Percentiles rank a stretch among this genome's conserved stretches.
phyloP scores from a whole-genome alignment of 768 basidiomycete species.

The Pilatotrama ljubarskyi region DNA sequence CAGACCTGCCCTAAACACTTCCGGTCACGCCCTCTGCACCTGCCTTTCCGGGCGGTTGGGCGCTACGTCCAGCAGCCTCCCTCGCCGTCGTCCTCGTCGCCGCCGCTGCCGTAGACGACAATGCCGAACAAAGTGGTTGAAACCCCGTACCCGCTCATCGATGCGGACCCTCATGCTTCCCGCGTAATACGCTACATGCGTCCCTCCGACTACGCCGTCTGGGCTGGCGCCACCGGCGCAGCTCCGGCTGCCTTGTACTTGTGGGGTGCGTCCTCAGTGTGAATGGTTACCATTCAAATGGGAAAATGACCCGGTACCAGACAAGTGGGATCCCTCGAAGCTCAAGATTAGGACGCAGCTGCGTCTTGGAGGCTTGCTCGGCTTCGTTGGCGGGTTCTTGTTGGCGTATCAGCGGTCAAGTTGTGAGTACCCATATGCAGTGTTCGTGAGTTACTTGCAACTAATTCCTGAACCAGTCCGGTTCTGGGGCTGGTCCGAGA shows the following conservation, averaged over 20 bases:
- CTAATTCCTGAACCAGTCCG: slow-evolving; percentile 50
- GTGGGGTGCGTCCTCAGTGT: slow-evolving; percentile 63
- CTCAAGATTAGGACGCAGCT: slow-evolving; percentile 41
- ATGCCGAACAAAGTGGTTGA: slow-evolving; percentile 56
- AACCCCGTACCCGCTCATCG: slow-evolving; percentile 88
- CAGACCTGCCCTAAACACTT: slow-evolving; percentile 17
- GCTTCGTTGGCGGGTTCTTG: slow-evolving; percentile 89
- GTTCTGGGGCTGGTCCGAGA: slow-evolving; percentile 96
- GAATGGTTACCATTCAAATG: neutral
- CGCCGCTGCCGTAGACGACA: slow-evolving; percentile 26
- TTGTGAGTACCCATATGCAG: slow-evolving; percentile 49
- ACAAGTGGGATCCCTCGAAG: slow-evolving; percentile 47
- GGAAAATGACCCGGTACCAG: slow-evolving; percentile 29
- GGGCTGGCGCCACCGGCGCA: slow-evolving; percentile 78
- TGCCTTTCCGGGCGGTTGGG: slow-evolving; percentile 7
- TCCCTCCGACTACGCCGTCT: slow-evolving; percentile 80
- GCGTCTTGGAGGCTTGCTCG: slow-evolving; percentile 69
- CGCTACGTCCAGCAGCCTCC: slow-evolving; percentile 10
- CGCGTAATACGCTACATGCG: slow-evolving; percentile 91
- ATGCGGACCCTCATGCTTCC: slow-evolving; percentile 85
- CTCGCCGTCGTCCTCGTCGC: slow-evolving; percentile 21
- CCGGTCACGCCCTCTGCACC: slow-evolving; percentile 20
- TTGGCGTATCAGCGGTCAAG: slow-evolving; percentile 90
- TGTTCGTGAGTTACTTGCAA: neutral
- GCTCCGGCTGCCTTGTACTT: slow-evolving; percentile 80